Percentiles rank a stretch among this genome's conserved stretches.
phyloP scores from a whole-genome alignment of 345 rosid species.

The Eucalyptus marginata region DNA sequence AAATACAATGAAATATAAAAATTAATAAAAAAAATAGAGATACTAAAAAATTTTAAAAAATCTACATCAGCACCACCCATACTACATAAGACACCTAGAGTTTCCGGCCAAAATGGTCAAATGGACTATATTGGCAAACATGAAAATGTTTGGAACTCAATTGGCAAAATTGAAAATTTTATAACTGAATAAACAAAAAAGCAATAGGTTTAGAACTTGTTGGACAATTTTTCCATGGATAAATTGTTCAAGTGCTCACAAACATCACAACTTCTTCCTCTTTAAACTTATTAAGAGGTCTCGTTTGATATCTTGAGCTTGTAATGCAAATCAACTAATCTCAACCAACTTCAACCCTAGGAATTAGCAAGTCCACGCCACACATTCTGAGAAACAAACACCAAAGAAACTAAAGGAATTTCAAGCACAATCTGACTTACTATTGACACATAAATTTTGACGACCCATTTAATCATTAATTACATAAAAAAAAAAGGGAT shows the following conservation, averaged over 20 bases:
- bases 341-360: background rate
- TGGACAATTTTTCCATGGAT: background rate
- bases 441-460: background rate
- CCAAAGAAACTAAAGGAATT: background rate
- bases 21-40: too few species aligned
- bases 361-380: background rate
- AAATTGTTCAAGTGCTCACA: background rate
- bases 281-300: too few species aligned
- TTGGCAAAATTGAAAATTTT: too few species aligned
- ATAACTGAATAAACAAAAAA: too few species aligned
- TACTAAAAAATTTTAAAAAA: rapidly evolving
- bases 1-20: too few species aligned
- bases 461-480: rapidly evolving
- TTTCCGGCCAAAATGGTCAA: background rate
- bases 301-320: too few species aligned
- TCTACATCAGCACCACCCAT: rapidly evolving
- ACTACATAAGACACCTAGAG: too few species aligned
- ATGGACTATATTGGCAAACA: too few species aligned
- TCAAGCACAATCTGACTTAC: background rate
- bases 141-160: too few species aligned
- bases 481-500: background rate
- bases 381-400: background rate
- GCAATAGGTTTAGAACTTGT: background rate
- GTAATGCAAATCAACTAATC: too few species aligned
- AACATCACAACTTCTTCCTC: background rate